phyloP scores from a whole-genome alignment of 2,329 filamentous ascomycete species.

The Phaeosphaeria sp. region DNA sequence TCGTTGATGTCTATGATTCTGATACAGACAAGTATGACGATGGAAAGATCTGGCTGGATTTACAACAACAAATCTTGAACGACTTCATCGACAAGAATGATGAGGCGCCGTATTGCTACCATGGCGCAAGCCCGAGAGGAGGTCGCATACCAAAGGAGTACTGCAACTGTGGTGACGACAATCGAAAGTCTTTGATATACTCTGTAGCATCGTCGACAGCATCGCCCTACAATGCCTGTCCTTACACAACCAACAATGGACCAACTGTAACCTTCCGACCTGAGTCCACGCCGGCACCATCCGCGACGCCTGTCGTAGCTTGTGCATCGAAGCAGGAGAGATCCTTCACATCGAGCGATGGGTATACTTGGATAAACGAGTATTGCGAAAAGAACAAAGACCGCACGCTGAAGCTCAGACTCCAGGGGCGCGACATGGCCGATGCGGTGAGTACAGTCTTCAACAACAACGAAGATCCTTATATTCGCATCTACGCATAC shows the following conservation, averaged over 20 bases:
- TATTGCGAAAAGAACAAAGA: background rate
- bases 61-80: background rate
- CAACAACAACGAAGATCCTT: conserved; percentile 1
- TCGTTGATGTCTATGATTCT: background rate
- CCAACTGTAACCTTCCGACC: background rate
- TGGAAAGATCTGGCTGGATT: background rate
- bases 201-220: background rate
- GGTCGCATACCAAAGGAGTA: conserved; percentile 1
- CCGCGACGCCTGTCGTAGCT: background rate
- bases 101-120: background rate
- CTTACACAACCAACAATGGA: conserved; percentile 1
- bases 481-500: conserved; percentile 4
- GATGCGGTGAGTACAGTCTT: background rate
- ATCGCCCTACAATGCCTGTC: conserved; percentile 1
- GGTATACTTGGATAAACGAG: background rate
- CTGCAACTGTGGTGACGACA: conserved; percentile 2
- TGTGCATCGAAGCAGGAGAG: background rate
- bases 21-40: background rate
- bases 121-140: background rate
- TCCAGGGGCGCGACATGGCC: background rate
- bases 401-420: too few relatives aligned
- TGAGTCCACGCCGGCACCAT: background rate
- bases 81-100: background rate
- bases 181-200: background rate
- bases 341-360: background rate